Evolutionary conservation across 805 yeast genomes (phyloP), one percentile per base, ranked within the genome.

Genomic region (Cyberlindnera saturnus): DNA sequence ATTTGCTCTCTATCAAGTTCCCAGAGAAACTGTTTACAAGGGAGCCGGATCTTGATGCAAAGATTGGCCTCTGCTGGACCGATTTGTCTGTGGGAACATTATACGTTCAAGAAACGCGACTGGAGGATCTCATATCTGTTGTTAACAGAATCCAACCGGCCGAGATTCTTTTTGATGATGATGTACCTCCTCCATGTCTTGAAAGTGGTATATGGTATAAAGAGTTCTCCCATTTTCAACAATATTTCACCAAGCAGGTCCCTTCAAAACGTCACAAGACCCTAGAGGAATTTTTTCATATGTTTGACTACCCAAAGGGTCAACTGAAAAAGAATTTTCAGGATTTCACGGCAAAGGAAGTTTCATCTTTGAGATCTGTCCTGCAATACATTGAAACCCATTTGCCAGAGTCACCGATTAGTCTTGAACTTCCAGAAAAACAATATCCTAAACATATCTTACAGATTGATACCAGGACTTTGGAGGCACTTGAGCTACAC

Each of bases 71-170:
- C 1, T 74, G 89, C 26, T 93, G 98, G 98, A 75, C 83, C 35
- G 99, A 93, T 63, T 68, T 91, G 0, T 83, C 93, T 0, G 78
- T 91, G 1, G 97, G 98, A 0, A 80, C 79, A 18, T 75, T 87
- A 36, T 79, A 70, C 53, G 84, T 83, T 3, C 86, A 87, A 55
- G 75, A 77, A 38, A 77, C 86, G 0, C 70, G 74, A 1, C 56
- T 82, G 17, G 74, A 70, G 5, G 82, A 80, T 20, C 62, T 90
- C 3, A 71, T 81, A 39, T 74, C 93, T 6, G 87, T 87, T 34
- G 65, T 93, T 1, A 71, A 91, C 0, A 71, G 97, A 45, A 79
- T 93, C 6, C 73, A 73, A 38, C 98, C 99, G 0, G 74, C 81
- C 32, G 99, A 91, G 54, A 77, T 91, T 13, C 55, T 91, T 10